Base-by-base conservation (phyloP, 148 eudicot genomes). In the Fagopyrum tataricum region DNA sequence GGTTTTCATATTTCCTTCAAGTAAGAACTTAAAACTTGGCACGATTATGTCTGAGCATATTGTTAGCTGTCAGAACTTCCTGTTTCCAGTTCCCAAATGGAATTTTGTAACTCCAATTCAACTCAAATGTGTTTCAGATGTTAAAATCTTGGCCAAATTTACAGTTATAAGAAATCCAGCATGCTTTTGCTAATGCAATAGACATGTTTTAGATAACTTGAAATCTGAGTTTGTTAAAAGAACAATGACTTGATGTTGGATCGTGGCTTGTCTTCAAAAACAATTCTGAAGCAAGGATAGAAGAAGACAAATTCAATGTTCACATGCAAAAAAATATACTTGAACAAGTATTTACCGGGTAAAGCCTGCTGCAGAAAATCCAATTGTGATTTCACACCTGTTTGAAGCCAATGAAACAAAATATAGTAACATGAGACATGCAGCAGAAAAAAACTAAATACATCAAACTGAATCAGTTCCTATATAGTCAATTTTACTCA, bases 281-380 rank as follows among this genome's bases (percentile, higher is more conserved):
- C 18, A 55, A 55, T 4, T 55, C 24, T 62, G 37, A 62, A 31
- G 7, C 68, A 62, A 64, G 5, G 14, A 64, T 39, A 64, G 55
- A 31, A 41, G 44, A 70, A 11, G 15, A 14, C 6, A 39, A 64
- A 26, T 23, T 24, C 18, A 53, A 52, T 24, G 62, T 52, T 51
- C 18, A 15, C 43, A 72, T 48, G 52, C 15, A 49, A 24, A 18
- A 26, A 51, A 72, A 13, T 2, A 52, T 51, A 31, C 44, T 62
- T 12, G 7, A 12, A 62, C 37, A 40, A 31, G 42, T 69, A 6
- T 14, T 52, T 82, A 95, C 99, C 99, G 41, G 96, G 94, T 81
- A 95, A 85, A 74, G 92, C 90, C 77, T 91, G 97, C 78, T 87
- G 96, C 76, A 95, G 91, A 80, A 85, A 87, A 44, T 91, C 99